phyloP scores from a whole-genome alignment of 352 stramenopile species.

The Pythium coloratum region DNA sequence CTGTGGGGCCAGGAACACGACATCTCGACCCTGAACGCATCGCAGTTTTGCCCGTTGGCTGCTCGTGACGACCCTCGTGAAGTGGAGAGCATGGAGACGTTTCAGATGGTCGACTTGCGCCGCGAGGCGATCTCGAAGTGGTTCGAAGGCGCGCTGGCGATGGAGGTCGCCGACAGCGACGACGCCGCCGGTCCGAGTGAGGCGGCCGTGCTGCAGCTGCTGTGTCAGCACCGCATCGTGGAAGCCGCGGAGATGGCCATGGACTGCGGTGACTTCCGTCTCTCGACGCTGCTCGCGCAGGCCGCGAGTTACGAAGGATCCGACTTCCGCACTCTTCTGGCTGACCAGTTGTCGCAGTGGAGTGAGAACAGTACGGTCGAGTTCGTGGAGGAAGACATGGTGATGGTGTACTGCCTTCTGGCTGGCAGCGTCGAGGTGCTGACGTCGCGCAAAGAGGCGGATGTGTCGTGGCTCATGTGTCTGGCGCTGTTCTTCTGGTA shows the following conservation, averaged over 20 bases:
- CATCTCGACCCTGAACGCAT: conserved; percentile 16
- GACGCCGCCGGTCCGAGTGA: conserved; percentile 18
- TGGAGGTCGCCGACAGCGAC: not conserved
- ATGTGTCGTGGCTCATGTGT: conserved; percentile 36
- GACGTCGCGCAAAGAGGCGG: conserved; percentile 24
- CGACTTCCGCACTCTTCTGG: conserved; percentile 32
- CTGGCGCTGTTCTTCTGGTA: conserved; percentile 47
- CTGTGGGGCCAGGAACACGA: conserved; percentile 79
- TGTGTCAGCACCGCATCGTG: conserved; percentile 39
- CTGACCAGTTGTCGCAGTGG: conserved; percentile 37
- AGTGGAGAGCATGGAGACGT: conserved; percentile 63
- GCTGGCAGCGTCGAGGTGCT: conserved; percentile 34
- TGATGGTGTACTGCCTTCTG: conserved; percentile 42
- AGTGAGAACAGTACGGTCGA: conserved; percentile 25
- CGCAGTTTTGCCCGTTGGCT: conserved; percentile 41
- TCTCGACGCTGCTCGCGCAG: conserved; percentile 43
- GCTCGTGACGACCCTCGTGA: conserved; percentile 62
- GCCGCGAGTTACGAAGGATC: conserved; percentile 33
- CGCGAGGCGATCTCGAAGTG: conserved; percentile 75
- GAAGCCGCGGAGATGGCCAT: conserved; percentile 36
- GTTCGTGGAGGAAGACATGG: conserved; percentile 34
- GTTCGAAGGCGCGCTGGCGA: conserved; percentile 58
- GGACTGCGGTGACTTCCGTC: conserved; percentile 35
- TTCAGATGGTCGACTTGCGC: conserved; percentile 67
- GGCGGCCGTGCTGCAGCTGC: conserved; percentile 21